Conservation (phyloP, 352 stramenopile genomes). For the Plasmopara halstedii region DNA sequence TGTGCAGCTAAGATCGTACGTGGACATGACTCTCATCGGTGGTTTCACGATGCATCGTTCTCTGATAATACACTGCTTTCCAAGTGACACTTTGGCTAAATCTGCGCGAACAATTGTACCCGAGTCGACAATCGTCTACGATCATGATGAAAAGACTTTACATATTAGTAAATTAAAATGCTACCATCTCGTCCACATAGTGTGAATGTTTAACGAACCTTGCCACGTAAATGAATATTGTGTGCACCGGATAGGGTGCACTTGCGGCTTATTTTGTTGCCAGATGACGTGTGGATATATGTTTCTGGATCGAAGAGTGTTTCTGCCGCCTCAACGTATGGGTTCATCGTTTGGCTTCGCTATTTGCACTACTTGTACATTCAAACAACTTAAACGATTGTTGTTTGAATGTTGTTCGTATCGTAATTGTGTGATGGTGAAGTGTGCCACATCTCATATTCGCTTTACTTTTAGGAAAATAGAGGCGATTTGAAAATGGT, state of each 20-base stretch:
- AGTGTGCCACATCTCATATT: too few species aligned
- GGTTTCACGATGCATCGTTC: constrained; percentile 68
- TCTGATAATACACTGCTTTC: constrained; percentile 73
- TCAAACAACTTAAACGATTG: not conserved
- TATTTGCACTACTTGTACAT: not conserved
- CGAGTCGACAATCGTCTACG: constrained; percentile 62
- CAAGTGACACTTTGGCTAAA: constrained; percentile 75
- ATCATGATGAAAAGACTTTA: not conserved
- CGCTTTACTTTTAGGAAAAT: too few species aligned
- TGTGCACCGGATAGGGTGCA: constrained; percentile 55
- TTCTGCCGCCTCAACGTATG: constrained; percentile 42
- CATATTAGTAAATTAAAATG: too few species aligned
- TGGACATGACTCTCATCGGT: constrained; percentile 46
- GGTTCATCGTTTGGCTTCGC: constrained; percentile 30
- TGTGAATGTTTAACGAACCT: constrained; percentile 29
- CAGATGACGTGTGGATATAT: constrained; percentile 64
- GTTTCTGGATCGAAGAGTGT: constrained; percentile 41
- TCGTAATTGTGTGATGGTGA: too few species aligned
- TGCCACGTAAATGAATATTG: constrained; percentile 73
- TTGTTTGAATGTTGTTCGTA: not conserved
- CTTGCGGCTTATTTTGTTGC: constrained; percentile 65
- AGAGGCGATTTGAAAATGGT: too few species aligned
- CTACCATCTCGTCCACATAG: too few species aligned
- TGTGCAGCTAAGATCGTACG: constrained; percentile 22
- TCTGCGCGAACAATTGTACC: constrained; percentile 71